Percentiles rank a stretch among this genome's conserved stretches.
These are phyloP conservation scores for Purshia tridentata DNA, from an alignment of 306 rosid species.

Conservation along the genomic window DNA sequence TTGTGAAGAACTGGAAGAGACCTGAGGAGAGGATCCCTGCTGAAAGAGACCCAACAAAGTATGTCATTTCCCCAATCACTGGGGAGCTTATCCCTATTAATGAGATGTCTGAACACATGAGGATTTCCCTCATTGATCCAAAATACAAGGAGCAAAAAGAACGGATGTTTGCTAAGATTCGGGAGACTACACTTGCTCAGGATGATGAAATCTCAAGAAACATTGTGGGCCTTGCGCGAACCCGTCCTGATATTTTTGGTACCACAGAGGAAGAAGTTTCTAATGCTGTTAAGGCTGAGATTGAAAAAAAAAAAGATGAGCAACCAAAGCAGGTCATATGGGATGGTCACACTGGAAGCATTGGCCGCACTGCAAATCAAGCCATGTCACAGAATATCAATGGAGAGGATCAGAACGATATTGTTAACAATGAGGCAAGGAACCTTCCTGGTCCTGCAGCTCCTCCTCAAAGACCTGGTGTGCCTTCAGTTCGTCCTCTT, in stretches of 20 bases:
- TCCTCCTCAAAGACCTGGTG: constrained; percentile 83
- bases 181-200: constrained; percentile 95
- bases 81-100: constrained; percentile 80
- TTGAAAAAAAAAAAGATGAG: constrained; percentile 92
- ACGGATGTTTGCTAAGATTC: constrained; percentile 95
- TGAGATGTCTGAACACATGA: constrained; percentile 97
- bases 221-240: constrained; percentile 91
- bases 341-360: constrained; percentile 99
- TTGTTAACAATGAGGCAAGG: constrained; percentile 48
- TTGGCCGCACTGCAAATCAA: constrained; percentile 90
- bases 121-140: constrained; percentile 95
- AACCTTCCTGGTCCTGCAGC: constrained; percentile 92
- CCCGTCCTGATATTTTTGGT: constrained; percentile 97
- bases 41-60: constrained; percentile 82
- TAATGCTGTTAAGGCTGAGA: constrained; percentile 96
- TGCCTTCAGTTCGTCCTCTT: constrained; percentile 82
- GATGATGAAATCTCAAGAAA: constrained; percentile 85
- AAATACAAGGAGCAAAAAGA: constrained; percentile 96
- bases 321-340: constrained; percentile 98
- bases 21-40: constrained; percentile 86
- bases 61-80: constrained; percentile 85
- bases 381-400: constrained; percentile 81
- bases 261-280: constrained; percentile 98
- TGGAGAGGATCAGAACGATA: constrained; percentile 66
- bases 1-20: constrained; percentile 98